Base-by-base conservation (phyloP, 2,329 filamentous ascomycete species). In the Cytospora schulzeri region DNA sequence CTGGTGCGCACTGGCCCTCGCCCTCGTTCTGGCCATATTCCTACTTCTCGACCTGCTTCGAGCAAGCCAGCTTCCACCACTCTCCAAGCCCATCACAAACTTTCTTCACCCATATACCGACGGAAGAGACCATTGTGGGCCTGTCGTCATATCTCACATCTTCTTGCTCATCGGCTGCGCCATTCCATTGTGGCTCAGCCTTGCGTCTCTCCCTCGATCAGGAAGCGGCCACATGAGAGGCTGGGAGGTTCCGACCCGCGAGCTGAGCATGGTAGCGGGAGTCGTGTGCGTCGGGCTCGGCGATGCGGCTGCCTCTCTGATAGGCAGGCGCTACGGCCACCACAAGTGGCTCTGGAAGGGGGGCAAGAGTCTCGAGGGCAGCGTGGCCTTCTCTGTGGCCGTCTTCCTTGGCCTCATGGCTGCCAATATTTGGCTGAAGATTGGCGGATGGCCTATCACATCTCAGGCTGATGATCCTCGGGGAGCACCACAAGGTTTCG, bases 281-380 rank as follows among this genome's bases (percentile, higher is more conserved):
- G 91, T 99, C 3, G 84, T 98, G 31, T 98, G 95, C 74, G 95
- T 99, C 2, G 95, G 95, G 1, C 88, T 99, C 76, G 95, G 95
- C 48, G 95, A 99, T 73, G 93, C 95, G 0, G 95, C 94, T 0
- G 95, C 95, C 1, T 96, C 91, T 17, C 83, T 99, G 1, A 89
- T 98, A 60, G 95, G 95, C 0, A 85, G 95, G 38, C 87, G 94
- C 22, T 97, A 89, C 74, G 95, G 95, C 4, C 88, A 88, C 31
- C 84, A 86, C 38, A 98, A 97, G 80, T 99, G 95, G 95, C 84
- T 93, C 28, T 99, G 95, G 95, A 91, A 92, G 17, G 95, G 95
- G 4, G 94, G 93, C 17, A 99, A 99, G 82, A 97, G 92, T 68
- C 82, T 99, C 1, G 94, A 99, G 76, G 95, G 95, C 62, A 89